Evolutionary conservation across 192 early-diverging fungal species (phyloP).

Genomic region (Mortierella hygrophila): DNA sequence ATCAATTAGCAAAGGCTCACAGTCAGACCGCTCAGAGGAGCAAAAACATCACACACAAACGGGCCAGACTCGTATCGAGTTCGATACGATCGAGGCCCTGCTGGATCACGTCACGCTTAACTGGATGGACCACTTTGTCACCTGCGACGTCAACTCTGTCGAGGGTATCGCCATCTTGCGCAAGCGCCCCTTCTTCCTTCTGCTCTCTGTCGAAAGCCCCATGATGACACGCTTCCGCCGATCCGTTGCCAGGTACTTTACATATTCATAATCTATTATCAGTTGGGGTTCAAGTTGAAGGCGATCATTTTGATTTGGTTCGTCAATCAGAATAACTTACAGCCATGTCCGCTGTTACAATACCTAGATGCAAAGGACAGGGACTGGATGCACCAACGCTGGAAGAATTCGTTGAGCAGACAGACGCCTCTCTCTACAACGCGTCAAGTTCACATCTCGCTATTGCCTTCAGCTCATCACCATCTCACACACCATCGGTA

Average conservation of each 20-base stretch:
- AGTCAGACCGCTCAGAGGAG: neutral
- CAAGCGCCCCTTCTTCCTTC: conserved; percentile 86
- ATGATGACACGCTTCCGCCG: conserved; percentile 75
- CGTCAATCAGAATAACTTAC: neutral
- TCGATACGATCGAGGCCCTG: conserved; percentile 70
- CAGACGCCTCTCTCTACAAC: conserved; percentile 66
- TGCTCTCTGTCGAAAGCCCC: conserved; percentile 91
- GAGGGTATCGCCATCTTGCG: conserved; percentile 72
- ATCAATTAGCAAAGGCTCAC: neutral
- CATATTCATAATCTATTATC: neutral
- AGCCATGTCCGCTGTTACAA: neutral
- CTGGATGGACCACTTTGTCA: conserved; percentile 83
- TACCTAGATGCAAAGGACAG: conserved; percentile 14
- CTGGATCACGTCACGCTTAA: conserved; percentile 77
- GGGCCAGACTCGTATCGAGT: conserved; percentile 20
- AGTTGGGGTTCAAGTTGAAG: neutral
- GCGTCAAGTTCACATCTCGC: neutral
- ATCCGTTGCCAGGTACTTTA: conserved; percentile 54
- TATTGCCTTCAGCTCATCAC: conserved; percentile 9
- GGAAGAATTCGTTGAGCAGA: conserved; percentile 70
- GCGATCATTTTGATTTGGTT: neutral
- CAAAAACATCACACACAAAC: neutral
- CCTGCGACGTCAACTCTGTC: conserved; percentile 69
- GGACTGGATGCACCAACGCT: conserved; percentile 46
- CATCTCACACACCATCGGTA: neutral